Base-by-base conservation (phyloP, 768 basidiomycete genomes). In the Lactarius indigo region DNA sequence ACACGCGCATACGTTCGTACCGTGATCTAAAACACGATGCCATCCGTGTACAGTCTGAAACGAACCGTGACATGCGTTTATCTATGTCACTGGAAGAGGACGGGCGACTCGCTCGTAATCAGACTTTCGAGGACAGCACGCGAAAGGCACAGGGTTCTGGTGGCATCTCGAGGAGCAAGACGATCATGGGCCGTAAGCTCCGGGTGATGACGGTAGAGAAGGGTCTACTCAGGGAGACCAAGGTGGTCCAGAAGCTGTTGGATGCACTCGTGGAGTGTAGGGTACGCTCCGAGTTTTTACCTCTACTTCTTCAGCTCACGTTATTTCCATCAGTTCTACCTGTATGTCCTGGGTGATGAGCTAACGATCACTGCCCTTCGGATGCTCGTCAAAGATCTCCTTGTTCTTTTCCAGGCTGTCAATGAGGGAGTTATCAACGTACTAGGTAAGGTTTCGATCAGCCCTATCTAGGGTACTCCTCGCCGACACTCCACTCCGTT, bases 131-230 rank as follows among this genome's bases (percentile, higher is more conserved):
- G n/a, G n/a, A n/a, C n/a, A n/a, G n/a, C n/a, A n/a, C n/a, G n/a
- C n/a, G n/a, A n/a, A n/a, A n/a, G n/a, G n/a, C n/a, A n/a, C n/a
- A n/a, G n/a, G n/a, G n/a, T n/a, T n/a, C n/a, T n/a, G n/a, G n/a
- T n/a, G n/a, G n/a, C n/a, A n/a, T n/a, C n/a, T n/a, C n/a, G n/a
- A n/a, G n/a, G n/a, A n/a, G n/a, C n/a, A n/a, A n/a, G n/a, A n/a
- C n/a, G n/a, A n/a, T n/a, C n/a, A n/a, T n/a, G n/a, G n/a, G n/a
- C n/a, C n/a, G n/a, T n/a, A n/a, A n/a, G n/a, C n/a, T n/a, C n/a
- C n/a, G n/a, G 66, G 83, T 88, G 33, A 89, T 99, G 87, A 90
- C 92, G 0, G 96, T 98, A 26, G 97, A 99, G 76, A 98, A 98
- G 76, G 97, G 97, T 3, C 77, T 98, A 55, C 77, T 99, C 57